Evolutionary conservation across 148 eudicot species (phyloP), one percentile per base, ranked within the genome.

Genomic region (Rhododendron ovatum): DNA sequence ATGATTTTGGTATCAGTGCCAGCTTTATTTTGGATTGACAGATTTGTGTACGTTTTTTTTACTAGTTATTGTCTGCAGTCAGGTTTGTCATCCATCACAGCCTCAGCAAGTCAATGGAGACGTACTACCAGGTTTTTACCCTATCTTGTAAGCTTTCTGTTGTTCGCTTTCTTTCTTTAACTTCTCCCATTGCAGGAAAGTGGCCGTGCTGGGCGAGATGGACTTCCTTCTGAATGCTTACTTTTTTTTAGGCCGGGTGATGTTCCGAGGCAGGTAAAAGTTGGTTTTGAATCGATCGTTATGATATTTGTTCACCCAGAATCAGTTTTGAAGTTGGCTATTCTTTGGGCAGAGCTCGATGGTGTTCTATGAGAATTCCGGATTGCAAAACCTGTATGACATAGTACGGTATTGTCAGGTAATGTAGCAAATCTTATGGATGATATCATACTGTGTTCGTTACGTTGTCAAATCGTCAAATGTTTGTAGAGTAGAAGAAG

Each of bases 181-280:
- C 85, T 74, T 86, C 71, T 84, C 37, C 85, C 39, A 67, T 89
- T 90, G 83, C 91, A 96, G 98, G 99, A 97, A 92, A 97, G 99
- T 93, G 99, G 99, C 20, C 94, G 99, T 87, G 99, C 99, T 87
- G 99, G 99, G 82, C 93, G 99, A 90, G 99, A 97, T 88, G 99
- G 99, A 85, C 98, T 94, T 92, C 98, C 98, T 55, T 91, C 99
- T 43, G 98, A 97, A 88, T 97, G 99, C 85, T 80, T 97, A 81
- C 95, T 97, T 24, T 97, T 90, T 90, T 97, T 87, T 87, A 93
- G 98, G 87, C 95, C 99, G 69, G 99, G 94, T 89, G 99, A 97
- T 91, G 98, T 90, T 85, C 96, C 96, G 81, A 92, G 98, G 82
- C 99, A 96, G 98, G 99, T 95, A 90, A 83, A 85, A 26, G 13